Evolutionary conservation across 106 monocot species (phyloP).

Genomic region (Dendrobium huoshanense): DNA sequence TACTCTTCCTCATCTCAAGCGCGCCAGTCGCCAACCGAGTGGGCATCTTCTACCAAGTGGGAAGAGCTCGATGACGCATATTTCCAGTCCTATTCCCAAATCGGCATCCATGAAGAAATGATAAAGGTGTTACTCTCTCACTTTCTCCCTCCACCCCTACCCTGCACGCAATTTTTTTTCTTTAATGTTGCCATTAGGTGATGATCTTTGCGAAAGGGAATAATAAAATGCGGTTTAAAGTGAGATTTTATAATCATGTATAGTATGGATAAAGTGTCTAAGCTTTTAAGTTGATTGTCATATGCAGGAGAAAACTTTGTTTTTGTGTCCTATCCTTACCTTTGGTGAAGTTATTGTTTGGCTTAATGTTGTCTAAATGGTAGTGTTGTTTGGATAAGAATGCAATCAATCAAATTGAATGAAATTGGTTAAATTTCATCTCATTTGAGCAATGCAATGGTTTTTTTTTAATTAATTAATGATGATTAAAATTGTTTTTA

Average conservation of each 20-base stretch:
- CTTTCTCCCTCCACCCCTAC: neutral
- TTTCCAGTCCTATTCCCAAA: conserved; percentile 82
- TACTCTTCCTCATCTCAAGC: conserved; percentile 2
- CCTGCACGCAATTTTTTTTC: neutral
- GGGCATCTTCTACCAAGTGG: conserved; percentile 23
- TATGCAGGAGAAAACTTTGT: neutral
- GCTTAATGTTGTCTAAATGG: too few species aligned
- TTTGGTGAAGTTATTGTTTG: too few species aligned
- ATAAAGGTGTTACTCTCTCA: conserved; percentile 53
- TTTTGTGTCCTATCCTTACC: too few species aligned
- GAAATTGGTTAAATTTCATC: neutral
- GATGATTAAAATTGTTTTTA: neutral
- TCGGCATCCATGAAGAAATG: conserved; percentile 94
- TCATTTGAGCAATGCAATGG: neutral
- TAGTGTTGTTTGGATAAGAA: neutral
- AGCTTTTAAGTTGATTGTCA: too few species aligned
- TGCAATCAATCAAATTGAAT: neutral
- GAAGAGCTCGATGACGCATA: conserved; percentile 68
- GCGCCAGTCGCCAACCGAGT: conserved; percentile 6
- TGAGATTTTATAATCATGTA: too few species aligned
- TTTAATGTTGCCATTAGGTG: neutral
- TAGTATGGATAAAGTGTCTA: too few species aligned
- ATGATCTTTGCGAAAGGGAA: neutral
- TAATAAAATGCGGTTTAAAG: too few species aligned
- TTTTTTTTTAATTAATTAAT: neutral